phyloP scores from a whole-genome alignment of 495 filamentous ascomycete genomes.

The Penicillium taxi region DNA sequence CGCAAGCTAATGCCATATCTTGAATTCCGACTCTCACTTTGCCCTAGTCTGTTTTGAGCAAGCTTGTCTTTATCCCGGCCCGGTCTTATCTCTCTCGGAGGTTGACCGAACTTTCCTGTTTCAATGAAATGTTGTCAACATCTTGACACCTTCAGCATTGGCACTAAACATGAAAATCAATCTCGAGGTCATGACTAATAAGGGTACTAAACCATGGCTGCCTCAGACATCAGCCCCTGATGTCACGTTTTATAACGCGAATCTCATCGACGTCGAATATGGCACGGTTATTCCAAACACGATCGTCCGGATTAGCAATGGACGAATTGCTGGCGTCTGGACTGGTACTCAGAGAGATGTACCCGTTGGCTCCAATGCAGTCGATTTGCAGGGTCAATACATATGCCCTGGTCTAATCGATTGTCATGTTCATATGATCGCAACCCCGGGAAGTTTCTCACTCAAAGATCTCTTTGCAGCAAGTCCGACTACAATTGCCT shows the following conservation, averaged over 20 bases:
- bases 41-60: too few relatives aligned
- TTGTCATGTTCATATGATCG: conserved; percentile 45
- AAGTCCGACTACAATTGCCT: conserved; percentile 6
- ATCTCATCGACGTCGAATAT: conserved; percentile 15
- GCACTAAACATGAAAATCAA: too few relatives aligned
- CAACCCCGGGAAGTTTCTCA: conserved; percentile 27
- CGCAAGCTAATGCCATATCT: too few relatives aligned
- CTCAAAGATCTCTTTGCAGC: conserved; percentile 13
- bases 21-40: too few relatives aligned
- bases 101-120: too few relatives aligned
- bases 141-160: too few relatives aligned
- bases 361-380: background rate
- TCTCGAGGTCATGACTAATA: conserved; percentile 2
- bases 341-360: background rate
- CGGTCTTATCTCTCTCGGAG: too few relatives aligned
- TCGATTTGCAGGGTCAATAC: conserved; percentile 38
- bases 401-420: conserved; percentile 50
- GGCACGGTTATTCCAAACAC: conserved; percentile 8
- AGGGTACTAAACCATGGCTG: conserved; percentile 18
- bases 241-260: conserved; percentile 18
- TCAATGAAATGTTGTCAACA: too few relatives aligned
- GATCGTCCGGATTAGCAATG: conserved; percentile 10
- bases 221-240: conserved; percentile 8
- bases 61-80: too few relatives aligned
- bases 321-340: conserved; percentile 5